phyloP scores from a whole-genome alignment of 225 moss, liverwort and hornwort genomes.

The Polytrichum formosum region DNA sequence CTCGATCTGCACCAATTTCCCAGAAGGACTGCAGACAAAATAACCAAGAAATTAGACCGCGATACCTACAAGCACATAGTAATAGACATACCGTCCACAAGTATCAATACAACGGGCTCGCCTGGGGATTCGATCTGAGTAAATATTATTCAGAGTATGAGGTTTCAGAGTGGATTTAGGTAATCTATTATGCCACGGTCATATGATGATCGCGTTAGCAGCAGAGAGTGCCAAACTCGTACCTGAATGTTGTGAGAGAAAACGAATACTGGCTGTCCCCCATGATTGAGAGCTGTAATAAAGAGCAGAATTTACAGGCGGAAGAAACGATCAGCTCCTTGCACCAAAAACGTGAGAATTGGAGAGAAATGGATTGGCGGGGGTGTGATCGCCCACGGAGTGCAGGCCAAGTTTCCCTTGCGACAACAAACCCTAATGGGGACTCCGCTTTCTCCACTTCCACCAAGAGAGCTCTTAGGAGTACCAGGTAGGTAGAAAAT shows the following conservation, averaged over 20 bases:
- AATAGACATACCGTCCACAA: background rate
- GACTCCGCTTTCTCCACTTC: no score
- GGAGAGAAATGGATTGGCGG: no score
- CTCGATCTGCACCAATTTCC: constrained; percentile 97
- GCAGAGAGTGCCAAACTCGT: background rate
- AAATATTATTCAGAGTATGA: background rate
- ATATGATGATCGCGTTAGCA: background rate
- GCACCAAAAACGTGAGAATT: no score
- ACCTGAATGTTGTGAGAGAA: constrained; percentile 98
- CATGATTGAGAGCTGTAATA: constrained; percentile 42
- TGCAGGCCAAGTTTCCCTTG: background rate
- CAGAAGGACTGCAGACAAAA: constrained; percentile 56
- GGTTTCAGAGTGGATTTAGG: background rate
- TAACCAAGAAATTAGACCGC: background rate
- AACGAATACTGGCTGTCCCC: constrained; percentile 95
- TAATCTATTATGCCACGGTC: background rate
- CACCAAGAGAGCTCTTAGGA: no score
- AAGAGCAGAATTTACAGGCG: background rate
- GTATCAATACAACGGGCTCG: background rate
- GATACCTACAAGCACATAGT: background rate
- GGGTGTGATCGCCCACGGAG: no score
- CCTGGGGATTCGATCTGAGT: background rate
- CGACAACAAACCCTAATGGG: background rate
- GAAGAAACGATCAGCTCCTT: no score
- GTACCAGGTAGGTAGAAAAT: no score